Percentiles rank a stretch among this genome's conserved stretches.
These are phyloP conservation scores for Globisporangium recalcitrans DNA, from an alignment of 352 stramenopile genomes.

Conservation along the genomic window DNA sequence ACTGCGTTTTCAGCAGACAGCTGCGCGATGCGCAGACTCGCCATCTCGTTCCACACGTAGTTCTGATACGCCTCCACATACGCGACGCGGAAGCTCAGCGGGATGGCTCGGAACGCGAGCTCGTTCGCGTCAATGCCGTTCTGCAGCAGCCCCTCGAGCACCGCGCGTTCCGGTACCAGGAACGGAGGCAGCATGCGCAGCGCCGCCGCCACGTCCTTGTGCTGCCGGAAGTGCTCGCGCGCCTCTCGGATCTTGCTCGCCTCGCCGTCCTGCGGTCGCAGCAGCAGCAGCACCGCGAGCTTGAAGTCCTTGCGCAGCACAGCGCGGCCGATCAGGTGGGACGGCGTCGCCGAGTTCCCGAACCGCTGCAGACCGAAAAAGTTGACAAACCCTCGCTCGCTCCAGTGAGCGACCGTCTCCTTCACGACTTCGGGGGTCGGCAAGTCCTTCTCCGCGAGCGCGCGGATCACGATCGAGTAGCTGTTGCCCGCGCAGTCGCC, in stretches of 20 bases:
- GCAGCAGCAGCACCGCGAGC: conserved; percentile 88
- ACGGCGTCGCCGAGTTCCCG: conserved; percentile 83
- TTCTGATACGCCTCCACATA: conserved; percentile 89
- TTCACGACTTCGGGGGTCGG: conserved; percentile 25
- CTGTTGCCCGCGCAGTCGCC: conserved; percentile 90
- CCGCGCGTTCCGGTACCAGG: conserved; percentile 58
- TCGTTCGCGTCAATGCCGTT: conserved; percentile 73
- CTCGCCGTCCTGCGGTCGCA: conserved; percentile 80
- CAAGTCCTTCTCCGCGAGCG: conserved; percentile 68
- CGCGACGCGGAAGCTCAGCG: conserved; percentile 46
- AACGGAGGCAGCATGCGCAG: conserved; percentile 76
- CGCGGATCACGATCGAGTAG: conserved; percentile 92
- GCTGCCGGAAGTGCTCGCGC: conserved; percentile 73
- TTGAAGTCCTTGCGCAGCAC: conserved; percentile 94
- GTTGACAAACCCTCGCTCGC: conserved; percentile 91
- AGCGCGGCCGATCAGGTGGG: conserved; percentile 83
- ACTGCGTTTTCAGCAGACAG: conserved; percentile 51
- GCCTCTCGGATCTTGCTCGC: conserved; percentile 74
- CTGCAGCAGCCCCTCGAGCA: conserved; percentile 69
- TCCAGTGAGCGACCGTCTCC: conserved; percentile 43
- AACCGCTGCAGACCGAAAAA: conserved; percentile 97
- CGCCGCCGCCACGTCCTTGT: conserved; percentile 76
- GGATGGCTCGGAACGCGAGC: conserved; percentile 62
- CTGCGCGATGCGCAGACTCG: conserved; percentile 81
- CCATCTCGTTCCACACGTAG: conserved; percentile 95